These are phyloP conservation scores for Ganoderma lingzhi DNA, from an alignment of 1,284 basidiomycete genomes.

Conservation along the genomic window DNA sequence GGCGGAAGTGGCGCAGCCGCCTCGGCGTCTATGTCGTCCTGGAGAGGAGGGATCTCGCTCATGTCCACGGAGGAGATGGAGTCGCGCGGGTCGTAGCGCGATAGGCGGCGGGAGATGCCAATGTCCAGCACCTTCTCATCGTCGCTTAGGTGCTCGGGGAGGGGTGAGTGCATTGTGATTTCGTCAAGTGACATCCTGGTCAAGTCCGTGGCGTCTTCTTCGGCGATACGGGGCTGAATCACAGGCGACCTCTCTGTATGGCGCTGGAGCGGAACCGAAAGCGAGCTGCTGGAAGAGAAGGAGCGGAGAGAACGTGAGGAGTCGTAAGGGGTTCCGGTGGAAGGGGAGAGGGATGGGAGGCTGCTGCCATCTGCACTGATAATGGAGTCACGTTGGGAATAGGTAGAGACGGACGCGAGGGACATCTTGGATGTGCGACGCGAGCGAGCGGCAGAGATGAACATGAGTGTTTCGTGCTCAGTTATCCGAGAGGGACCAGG, in stretches of 20 bases:
- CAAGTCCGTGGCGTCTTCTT: conserved; percentile 41
- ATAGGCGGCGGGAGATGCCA: conserved; percentile 25
- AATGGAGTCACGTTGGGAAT: conserved; percentile 42
- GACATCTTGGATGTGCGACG: conserved; percentile 46
- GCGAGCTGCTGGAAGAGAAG: conserved; percentile 39
- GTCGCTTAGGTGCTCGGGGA: conserved; percentile 37
- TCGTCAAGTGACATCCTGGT: conserved; percentile 41
- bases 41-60: conserved; percentile 48
- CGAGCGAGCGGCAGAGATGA: conserved; percentile 48
- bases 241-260: conserved; percentile 32
- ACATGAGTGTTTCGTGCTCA: conserved; percentile 52
- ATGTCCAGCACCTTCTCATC: conserved; percentile 37
- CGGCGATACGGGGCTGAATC: conserved; percentile 38
- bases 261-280: conserved; percentile 32
- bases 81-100: conserved; percentile 27
- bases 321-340: conserved; percentile 34
- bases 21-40: conserved; percentile 37
- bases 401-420: conserved; percentile 40
- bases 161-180: conserved; percentile 34
- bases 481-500: conserved; percentile 59
- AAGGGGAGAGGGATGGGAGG: conserved; percentile 34
- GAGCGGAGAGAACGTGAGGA: conserved; percentile 42
- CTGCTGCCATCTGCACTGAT: conserved; percentile 36
- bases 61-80: conserved; percentile 51
- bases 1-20: neutral